These are phyloP conservation scores for Sonneratia caseolaris DNA, from an alignment of 345 rosid genomes.

Conservation along the genomic window DNA sequence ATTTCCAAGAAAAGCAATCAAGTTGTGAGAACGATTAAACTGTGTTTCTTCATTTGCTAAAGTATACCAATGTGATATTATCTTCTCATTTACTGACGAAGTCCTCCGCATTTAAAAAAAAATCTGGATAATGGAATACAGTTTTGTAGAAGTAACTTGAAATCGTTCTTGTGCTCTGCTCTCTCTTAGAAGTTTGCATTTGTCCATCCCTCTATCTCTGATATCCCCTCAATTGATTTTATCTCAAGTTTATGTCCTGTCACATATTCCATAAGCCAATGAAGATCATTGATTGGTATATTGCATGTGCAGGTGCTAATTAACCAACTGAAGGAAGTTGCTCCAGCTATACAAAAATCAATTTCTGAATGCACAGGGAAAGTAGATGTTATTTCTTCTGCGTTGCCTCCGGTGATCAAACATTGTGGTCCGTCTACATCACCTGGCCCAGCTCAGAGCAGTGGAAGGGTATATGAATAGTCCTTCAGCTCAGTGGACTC, in stretches of 20 bases:
- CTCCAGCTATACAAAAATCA: constrained; percentile 80
- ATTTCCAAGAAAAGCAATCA: background rate
- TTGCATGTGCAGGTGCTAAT: constrained; percentile 66
- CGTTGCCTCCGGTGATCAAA: constrained; percentile 49
- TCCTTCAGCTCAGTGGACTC: background rate
- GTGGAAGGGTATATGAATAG: constrained; percentile 34
- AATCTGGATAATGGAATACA: background rate
- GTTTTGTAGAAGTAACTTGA: background rate
- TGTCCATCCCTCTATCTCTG: background rate
- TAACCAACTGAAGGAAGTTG: constrained; percentile 84
- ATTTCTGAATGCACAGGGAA: constrained; percentile 75
- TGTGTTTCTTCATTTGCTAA: background rate
- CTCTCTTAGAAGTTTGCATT: background rate
- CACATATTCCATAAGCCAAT: constrained; percentile 5
- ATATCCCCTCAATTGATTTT: background rate
- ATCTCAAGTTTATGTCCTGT: background rate
- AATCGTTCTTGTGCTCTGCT: background rate
- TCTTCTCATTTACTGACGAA: background rate
- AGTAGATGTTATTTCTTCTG: constrained; percentile 61
- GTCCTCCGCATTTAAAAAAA: background rate
- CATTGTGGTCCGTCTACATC: constrained; percentile 52
- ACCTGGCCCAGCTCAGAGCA: constrained; percentile 63
- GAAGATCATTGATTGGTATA: constrained; percentile 13
- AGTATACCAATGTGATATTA: background rate
- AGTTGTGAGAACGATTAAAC: background rate